phyloP scores from a whole-genome alignment of 202 grass and related monocot species.

The Dendrocalamus latiflorus region DNA sequence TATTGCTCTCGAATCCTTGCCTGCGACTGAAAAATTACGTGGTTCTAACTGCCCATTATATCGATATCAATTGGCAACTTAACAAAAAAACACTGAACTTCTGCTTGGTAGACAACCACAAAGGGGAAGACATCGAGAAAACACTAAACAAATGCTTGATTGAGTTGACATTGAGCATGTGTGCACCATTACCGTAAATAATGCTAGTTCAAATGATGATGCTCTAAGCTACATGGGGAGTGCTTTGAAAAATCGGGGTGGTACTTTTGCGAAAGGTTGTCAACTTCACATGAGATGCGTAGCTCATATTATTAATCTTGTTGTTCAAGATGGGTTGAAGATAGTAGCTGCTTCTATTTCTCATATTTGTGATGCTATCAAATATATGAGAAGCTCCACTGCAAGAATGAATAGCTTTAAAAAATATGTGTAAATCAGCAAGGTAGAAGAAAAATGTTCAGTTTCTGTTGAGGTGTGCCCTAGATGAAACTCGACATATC shows the following conservation, averaged over 20 bases:
- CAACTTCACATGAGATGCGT: neutral
- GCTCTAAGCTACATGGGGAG: too few relatives aligned
- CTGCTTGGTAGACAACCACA: neutral
- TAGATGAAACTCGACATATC: neutral
- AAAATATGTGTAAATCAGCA: neutral
- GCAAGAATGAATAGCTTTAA: neutral
- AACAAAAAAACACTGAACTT: conserved; percentile 5
- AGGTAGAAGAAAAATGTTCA: neutral
- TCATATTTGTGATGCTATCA: neutral
- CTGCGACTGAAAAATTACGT: neutral
- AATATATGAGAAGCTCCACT: neutral
- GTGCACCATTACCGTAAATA: too few relatives aligned
- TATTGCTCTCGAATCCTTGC: neutral
- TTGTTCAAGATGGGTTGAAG: neutral
- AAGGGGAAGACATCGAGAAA: neutral
- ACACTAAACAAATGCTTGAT: neutral
- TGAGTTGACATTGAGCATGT: neutral
- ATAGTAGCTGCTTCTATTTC: neutral
- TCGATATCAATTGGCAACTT: neutral
- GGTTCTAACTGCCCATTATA: neutral
- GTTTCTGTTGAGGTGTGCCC: neutral
- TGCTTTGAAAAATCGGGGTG: too few relatives aligned
- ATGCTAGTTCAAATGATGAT: too few relatives aligned
- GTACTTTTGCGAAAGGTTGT: too few relatives aligned
- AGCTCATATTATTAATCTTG: too few relatives aligned